phyloP scores from a whole-genome alignment of 805 yeast species.

The Yamadazyma sp. region DNA sequence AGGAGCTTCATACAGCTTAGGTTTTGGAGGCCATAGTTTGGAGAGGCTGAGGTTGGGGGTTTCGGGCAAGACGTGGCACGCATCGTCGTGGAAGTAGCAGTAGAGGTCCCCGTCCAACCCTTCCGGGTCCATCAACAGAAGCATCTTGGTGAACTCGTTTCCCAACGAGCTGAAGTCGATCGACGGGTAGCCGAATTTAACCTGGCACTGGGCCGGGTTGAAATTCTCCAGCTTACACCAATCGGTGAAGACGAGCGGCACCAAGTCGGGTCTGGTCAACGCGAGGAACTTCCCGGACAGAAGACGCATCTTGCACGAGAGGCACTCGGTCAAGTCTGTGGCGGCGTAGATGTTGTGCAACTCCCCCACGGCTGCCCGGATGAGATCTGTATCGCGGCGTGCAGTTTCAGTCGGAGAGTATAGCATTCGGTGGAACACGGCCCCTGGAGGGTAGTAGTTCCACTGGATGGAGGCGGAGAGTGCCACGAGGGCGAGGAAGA shows the following conservation, averaged over 20 bases:
- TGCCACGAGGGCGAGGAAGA: too few relatives aligned
- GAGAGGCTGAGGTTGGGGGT: conserved; percentile 32
- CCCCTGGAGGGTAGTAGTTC: conserved; percentile 8
- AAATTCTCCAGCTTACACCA: conserved; percentile 44
- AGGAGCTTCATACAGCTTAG: conserved; percentile 24
- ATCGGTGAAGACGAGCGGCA: conserved; percentile 38
- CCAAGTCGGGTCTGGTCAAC: conserved; percentile 38
- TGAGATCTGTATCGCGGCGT: conserved; percentile 6
- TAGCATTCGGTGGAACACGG: conserved; percentile 3
- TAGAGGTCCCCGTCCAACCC: conserved; percentile 51
- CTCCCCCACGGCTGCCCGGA: conserved; percentile 16
- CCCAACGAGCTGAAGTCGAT: conserved; percentile 30
- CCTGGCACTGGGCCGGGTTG: conserved; percentile 29
- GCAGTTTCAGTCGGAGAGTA: conserved; percentile 3
- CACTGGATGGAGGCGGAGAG: conserved; percentile 4
- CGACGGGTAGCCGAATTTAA: conserved; percentile 27
- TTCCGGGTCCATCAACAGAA: conserved; percentile 51
- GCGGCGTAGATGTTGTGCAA: conserved; percentile 35
- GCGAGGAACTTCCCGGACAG: conserved; percentile 25
- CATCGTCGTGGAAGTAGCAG: conserved; percentile 36
- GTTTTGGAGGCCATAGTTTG: conserved; percentile 38
- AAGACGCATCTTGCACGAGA: conserved; percentile 44
- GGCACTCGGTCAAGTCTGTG: conserved; percentile 47
- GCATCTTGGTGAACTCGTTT: conserved; percentile 45
- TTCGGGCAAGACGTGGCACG: conserved; percentile 52